These are phyloP conservation scores for Bipolaris bicolor DNA, from an alignment of 2,329 filamentous ascomycete species.

Conservation along the genomic window DNA sequence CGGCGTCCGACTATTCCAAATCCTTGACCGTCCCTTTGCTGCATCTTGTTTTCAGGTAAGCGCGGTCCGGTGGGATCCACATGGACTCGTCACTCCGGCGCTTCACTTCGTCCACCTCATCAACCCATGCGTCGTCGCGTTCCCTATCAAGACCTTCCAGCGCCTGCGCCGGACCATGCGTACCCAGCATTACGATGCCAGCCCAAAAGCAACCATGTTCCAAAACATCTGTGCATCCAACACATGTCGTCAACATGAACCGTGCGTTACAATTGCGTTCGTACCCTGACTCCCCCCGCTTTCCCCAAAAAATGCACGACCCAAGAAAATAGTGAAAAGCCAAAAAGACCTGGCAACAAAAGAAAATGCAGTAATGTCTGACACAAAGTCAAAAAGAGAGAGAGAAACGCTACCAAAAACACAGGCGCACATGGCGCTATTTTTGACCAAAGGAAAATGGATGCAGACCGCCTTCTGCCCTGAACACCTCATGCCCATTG, in stretches of 20 bases:
- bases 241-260: conserved; percentile 15
- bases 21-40: conserved; percentile 22
- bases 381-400: background rate
- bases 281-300: conserved; percentile 14
- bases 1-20: conserved; percentile 18
- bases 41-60: conserved; percentile 19
- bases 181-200: conserved; percentile 30
- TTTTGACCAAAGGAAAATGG: conserved; percentile 17
- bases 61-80: conserved; percentile 27
- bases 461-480: conserved; percentile 21
- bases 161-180: conserved; percentile 39
- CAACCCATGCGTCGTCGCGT: conserved; percentile 36
- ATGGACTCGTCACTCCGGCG: conserved; percentile 24
- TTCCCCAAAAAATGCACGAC: conserved; percentile 26
- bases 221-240: conserved; percentile 14
- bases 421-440: conserved; percentile 13
- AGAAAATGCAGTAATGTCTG: conserved; percentile 18
- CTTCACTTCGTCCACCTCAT: conserved; percentile 26
- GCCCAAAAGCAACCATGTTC: conserved; percentile 36
- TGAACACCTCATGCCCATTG: conserved; percentile 17
- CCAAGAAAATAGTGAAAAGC: conserved; percentile 23
- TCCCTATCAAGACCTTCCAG: conserved; percentile 29
- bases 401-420: conserved; percentile 10
- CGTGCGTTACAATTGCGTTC: conserved; percentile 16
- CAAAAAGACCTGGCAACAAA: conserved; percentile 23